A percentile compares a stretch with the other conserved stretches of the same genome.
These are phyloP conservation scores for Hibiscus syriacus DNA, from an alignment of 345 rosid genomes.

Conservation along the genomic window DNA sequence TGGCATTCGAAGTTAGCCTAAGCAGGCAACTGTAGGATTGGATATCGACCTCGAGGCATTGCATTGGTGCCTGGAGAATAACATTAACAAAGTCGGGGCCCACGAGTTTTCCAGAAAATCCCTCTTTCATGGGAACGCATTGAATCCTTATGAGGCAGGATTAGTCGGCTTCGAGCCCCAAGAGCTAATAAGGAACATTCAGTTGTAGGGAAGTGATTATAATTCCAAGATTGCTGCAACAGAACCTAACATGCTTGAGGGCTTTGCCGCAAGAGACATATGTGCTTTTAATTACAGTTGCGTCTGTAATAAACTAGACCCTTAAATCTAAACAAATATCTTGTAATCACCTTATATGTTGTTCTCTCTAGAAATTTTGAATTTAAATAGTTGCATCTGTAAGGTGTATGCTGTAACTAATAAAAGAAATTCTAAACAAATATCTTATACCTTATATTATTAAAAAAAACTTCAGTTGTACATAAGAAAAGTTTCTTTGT, in stretches of 20 bases:
- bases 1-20: conserved; percentile 76
- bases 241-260: conserved; percentile 18
- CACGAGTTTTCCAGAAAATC: conserved; percentile 64
- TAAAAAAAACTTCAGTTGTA: not conserved
- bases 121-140: conserved; percentile 76
- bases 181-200: conserved; percentile 34
- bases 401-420: no score
- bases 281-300: conserved; percentile 94
- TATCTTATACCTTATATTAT: no score
- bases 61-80: conserved; percentile 78
- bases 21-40: conserved; percentile 80
- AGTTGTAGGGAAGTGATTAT: conserved; percentile 26
- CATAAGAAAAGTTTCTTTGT: not conserved
- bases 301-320: no score
- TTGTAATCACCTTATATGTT: no score
- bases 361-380: no score
- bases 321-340: no score
- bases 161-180: conserved; percentile 41
- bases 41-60: conserved; percentile 84
- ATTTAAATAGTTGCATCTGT: no score
- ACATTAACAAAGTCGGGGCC: conserved; percentile 51
- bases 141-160: conserved; percentile 66
- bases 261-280: conserved; percentile 55
- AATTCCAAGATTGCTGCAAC: conserved; percentile 6
- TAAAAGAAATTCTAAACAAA: no score